phyloP scores from a whole-genome alignment of 2,329 filamentous ascomycete species.

The Botrytis squamosa region DNA sequence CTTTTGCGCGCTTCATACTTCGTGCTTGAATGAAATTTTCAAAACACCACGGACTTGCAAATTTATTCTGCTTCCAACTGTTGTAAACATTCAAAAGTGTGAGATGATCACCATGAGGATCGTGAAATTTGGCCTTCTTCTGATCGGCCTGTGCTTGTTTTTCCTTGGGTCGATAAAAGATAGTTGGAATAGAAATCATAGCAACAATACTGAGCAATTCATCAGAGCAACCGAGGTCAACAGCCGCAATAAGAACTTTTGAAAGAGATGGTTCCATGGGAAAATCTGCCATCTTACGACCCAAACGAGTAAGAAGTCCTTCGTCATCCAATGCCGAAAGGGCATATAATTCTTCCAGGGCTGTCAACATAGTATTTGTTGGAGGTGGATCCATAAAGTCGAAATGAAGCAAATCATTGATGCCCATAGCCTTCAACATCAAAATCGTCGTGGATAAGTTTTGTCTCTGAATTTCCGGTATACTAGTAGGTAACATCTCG shows the following conservation, averaged over 20 bases:
- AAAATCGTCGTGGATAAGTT: slow-evolving; percentile 91
- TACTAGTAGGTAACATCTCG: slow-evolving; percentile 94
- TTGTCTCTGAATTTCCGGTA: slow-evolving; percentile 94
- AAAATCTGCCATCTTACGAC: slow-evolving; percentile 97
- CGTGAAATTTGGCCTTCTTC: slow-evolving; percentile 97
- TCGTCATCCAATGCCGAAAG: slow-evolving; percentile 92
- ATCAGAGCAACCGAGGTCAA: slow-evolving; percentile 86
- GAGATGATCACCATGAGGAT: slow-evolving; percentile 89
- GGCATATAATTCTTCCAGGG: slow-evolving; percentile 91
- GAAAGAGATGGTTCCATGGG: slow-evolving; percentile 94
- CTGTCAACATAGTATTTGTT: slow-evolving; percentile 96
- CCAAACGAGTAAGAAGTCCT: slow-evolving; percentile 85
- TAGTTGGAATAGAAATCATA: slow-evolving; percentile 82
- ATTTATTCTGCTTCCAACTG: slow-evolving; percentile 85
- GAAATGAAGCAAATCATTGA: slow-evolving; percentile 95
- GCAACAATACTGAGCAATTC: slow-evolving; percentile 93
- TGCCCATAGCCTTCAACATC: slow-evolving; percentile 98
- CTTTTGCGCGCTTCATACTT: slow-evolving; percentile 82
- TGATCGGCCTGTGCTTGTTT: slow-evolving; percentile 96
- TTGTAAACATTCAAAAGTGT: slow-evolving; percentile 97
- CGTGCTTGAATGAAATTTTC: slow-evolving; percentile 97
- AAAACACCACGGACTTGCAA: slow-evolving; percentile 86
- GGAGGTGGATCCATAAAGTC: slow-evolving; percentile 99
- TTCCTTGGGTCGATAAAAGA: slow-evolving; percentile 96
- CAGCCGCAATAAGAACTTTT: slow-evolving; percentile 84